Base-by-base conservation (phyloP, 805 yeast genomes). In the Wilhelminamyces savonicus region DNA sequence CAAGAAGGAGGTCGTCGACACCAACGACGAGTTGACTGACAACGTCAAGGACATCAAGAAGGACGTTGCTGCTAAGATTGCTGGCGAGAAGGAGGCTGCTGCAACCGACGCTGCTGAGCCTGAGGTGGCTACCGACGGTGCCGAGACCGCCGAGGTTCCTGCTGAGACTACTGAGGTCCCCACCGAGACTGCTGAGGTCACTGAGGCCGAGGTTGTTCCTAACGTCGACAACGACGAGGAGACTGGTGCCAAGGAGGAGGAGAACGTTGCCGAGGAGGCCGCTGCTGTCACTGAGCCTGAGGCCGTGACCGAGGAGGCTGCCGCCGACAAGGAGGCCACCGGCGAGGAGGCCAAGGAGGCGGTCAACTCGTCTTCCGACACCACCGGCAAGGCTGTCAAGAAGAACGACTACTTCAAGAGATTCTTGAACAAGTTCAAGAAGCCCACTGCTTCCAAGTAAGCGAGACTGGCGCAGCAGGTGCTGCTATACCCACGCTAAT, bases 381-480 rank as follows among this genome's bases (percentile, higher is more conserved):
- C 47, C 36, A 55, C 46, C 26, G 59, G 51, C 26, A 58, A 55
- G 32, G 59, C 55, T 17, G 46, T 42, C n/a, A 62, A 59, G 48
- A 59, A 59, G 54, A 52, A 47, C 32, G 59, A 57, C 34, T 40
- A 58, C 37, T 58, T 61, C 48, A 57, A 51, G 46, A 62, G 49
- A 39, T 43, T 60, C 30, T 48, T 60, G 43, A 39, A 35, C 35
- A 60, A 56, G 43, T 59, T 61, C 48, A 61, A 50, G 48, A 56
- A 56, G 37, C 41, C 59, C 13, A 16, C 46, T 13, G 20, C 44
- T 24, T 28, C 50, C 19, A 17, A 17, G 19, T n/a, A n/a, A n/a
- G n/a, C n/a, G n/a, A n/a, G n/a, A n/a, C n/a, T n/a, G n/a, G n/a
- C n/a, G n/a, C n/a, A n/a, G n/a, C n/a, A n/a, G n/a, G n/a, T n/a